Evolutionary conservation across 1,139 yeast genomes (phyloP), one percentile per base, ranked within the genome.

Genomic region (Candida gigantensis): DNA sequence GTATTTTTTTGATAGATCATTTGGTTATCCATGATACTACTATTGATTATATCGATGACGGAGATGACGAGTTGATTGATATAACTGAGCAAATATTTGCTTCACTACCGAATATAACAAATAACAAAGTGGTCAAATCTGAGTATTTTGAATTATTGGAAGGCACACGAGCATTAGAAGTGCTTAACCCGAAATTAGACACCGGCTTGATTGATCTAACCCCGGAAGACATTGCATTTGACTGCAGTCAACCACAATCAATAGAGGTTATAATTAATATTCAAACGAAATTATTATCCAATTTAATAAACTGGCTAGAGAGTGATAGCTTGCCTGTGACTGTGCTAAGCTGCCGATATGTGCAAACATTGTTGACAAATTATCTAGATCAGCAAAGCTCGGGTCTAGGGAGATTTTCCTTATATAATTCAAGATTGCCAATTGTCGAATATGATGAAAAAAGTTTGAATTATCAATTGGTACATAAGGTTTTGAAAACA

Each of bases 151-250:
- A 81, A 42, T 58, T 84, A 25, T 66, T 84, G 38, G 87, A 82
- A 49, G 90, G 90, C 0, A 82, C 94, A 0, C 76, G 86, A 48
- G 89, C 94, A 0, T 59, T 83, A 37, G 94, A 84, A 53, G 72
- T 79, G 5, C 60, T 72, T 38, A 84, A 83, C 50, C 61, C 68
- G n/a, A 73, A 72, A 41, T 58, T 84, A 31, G 94, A 84, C 48
- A 77, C 92, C 0, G 80, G 82, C 2, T 48, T 81, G 36, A 71
- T 84, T 9, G 43, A 59, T 14, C 53, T 80, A 24, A 47, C 62
- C 2, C 42, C 47, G 1, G 68, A 57, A 4, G 85, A 79, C 34
- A 30, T 63, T 6, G 31, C 44, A 0, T 74, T 70, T 46, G 71
- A 74, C 39, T 51, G 71, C 12, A 42, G 51, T 2, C 39, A 47